Base-by-base conservation (phyloP, 2,329 filamentous ascomycete genomes). In the Escovopsis weberi region DNA sequence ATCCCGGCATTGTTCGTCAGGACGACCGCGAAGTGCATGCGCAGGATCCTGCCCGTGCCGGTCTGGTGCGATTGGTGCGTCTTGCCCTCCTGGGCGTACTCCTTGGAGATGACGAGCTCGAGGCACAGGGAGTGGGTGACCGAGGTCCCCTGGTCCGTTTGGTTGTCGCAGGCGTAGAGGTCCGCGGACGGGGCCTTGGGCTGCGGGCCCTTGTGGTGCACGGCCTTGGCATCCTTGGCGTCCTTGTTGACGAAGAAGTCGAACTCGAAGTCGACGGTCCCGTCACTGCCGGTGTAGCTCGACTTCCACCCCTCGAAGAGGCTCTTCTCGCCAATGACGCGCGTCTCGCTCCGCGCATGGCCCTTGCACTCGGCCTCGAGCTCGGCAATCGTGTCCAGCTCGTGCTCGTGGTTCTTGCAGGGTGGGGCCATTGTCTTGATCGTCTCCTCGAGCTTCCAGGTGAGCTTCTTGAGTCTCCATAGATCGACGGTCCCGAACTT, bases 101-200 rank as follows among this genome's bases (percentile, higher is more conserved):
- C 89, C 61, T 95, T 87, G 2, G 85, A 84, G 19, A 98, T 87
- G 40, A 96, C 87, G 67, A 96, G 78, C 65, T 98, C 89, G 44
- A 96, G 74, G 54, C 94, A 77, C 37, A 98, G 75, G 55, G 82
- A 80, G 68, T 98, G 89, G 41, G 78, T 78, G 45, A 94, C 78
- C 54, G 82, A 78, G 51, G 86, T 78, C 42, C 86, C 86, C 53
- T 82, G 80, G 40, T 72, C 65, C 43, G 81, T 75, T 53, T 83
- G 82, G 56, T 84, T 72, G 56, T 93, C 85, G 66, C 87, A 94
- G 23, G 82, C 74, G 33, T 82, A 81, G 47, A 58, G 51, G 19
- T 71, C 65, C 30, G 68, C 65, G 28, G 72, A 72, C 48, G 59
- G 46, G 45, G 55, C 50, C 72, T 73, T 55, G 44, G 53, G 52